Base-by-base conservation (phyloP, 805 yeast genomes). In the Cyberlindnera maritima region DNA sequence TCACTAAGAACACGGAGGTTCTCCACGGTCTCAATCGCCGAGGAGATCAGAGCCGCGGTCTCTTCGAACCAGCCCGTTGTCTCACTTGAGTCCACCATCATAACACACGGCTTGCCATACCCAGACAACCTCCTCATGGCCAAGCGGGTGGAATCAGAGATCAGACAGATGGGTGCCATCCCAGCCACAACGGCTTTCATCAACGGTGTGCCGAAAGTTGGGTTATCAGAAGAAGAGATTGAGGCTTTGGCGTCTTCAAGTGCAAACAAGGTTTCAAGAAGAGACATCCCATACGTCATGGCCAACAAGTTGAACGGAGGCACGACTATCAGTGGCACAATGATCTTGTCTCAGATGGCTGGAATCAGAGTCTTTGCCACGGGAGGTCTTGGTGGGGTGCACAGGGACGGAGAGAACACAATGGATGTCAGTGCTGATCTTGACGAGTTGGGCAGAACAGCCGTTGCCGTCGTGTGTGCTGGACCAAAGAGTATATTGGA, bases 341-440 rank as follows among this genome's bases (percentile, higher is more conserved):
- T 88, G 95, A 84, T 89, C 18, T 64, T 90, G 17, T 82, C 96
- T 1, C 72, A 81, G 44, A 59, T 67, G 57, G 90, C 91, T 0
- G 94, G 95, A 0, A 86, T 89, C 55, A 75, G 79, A 55, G 88
- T 90, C 12, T 90, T 89, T 71, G 94, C 95, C 1, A 90, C 97
- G 2, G 97, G 97, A 28, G 97, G 97, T 1, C 72, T 89, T 17
- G 97, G 97, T 18, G 97, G 97, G 18, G 96, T 88, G 11, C 96
- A 89, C 58, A 75, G 88, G 46, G 86, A 85, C 8, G 92, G 86
- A 18, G 85, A 85, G 46, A 54, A 66, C 25, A 80, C 90, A 2
- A 76, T 88, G 81, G 97, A 89, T 63, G 72, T 89, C 20, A 82
- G 91, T 57, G 96, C 96, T 2, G 97, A 89, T 64, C 74, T 89